Evolutionary conservation across 2,329 filamentous ascomycete genomes (phyloP).

Genomic region (Talaromyces sp.): DNA sequence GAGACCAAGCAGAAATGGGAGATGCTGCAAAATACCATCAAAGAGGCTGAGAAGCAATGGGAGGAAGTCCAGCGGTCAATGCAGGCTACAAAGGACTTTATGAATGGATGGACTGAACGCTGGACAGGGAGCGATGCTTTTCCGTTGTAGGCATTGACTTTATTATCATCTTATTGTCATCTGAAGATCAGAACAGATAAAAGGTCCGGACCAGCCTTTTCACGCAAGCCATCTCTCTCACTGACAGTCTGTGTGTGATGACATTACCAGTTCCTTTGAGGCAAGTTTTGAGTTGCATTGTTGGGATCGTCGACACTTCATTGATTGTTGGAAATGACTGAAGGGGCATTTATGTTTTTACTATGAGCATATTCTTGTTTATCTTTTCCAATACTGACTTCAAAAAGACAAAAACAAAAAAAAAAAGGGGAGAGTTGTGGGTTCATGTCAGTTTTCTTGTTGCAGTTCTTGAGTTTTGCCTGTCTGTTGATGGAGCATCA

Average conservation of each 20-base stretch:
- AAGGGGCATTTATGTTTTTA: not conserved
- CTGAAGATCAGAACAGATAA: conserved; percentile 1
- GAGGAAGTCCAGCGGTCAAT: not conserved
- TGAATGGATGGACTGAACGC: not conserved
- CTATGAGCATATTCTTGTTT: not conserved
- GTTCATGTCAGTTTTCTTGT: not conserved
- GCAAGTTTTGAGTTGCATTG: not conserved
- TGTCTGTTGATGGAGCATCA: not conserved
- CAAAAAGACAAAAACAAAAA: not conserved
- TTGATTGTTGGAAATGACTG: not conserved
- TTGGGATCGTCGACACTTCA: not conserved
- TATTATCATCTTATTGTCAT: not conserved
- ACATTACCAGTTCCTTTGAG: not conserved
- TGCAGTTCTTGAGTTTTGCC: not conserved
- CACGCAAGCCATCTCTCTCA: not conserved
- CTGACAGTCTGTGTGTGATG: not conserved
- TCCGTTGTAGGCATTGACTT: not conserved
- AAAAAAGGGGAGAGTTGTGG: not conserved
- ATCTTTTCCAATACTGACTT: not conserved
- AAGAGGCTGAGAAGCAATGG: not conserved
- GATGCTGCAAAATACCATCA: not conserved
- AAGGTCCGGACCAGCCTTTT: not conserved
- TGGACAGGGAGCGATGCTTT: not conserved
- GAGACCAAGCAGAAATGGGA: not conserved
- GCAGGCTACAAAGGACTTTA: not conserved